Evolutionary conservation across 768 basidiomycete genomes (phyloP).

Genomic region (Bullera alba): DNA sequence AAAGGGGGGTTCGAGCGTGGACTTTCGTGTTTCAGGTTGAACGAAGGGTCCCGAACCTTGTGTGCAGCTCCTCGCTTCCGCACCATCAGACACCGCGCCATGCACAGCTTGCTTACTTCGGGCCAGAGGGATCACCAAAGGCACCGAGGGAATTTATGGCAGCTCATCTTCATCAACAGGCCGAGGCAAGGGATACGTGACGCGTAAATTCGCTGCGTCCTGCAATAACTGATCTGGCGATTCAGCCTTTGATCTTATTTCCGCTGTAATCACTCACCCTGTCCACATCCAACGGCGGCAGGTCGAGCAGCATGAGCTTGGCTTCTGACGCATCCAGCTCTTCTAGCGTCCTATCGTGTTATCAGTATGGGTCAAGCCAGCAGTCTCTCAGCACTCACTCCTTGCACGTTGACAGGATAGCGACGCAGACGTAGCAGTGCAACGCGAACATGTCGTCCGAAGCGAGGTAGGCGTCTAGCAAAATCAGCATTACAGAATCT

Average conservation of each 20-base stretch:
- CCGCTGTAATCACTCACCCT: conserved; percentile 16
- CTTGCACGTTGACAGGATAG: conserved; percentile 33
- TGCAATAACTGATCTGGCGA: conserved; percentile 23
- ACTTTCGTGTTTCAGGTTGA: no score
- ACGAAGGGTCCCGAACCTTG: no score
- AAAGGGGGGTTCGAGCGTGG: no score
- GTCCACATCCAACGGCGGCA: conserved; percentile 39
- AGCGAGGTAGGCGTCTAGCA: conserved; percentile 35
- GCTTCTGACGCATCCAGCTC: conserved; percentile 38
- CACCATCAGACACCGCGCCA: no score
- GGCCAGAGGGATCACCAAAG: no score
- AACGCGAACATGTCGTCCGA: conserved; percentile 39
- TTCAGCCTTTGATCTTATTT: not conserved
- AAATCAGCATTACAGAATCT: not conserved
- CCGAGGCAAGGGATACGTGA: conserved; percentile 30
- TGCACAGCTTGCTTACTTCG: no score
- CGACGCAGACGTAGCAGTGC: conserved; percentile 41
- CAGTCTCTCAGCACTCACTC: conserved; percentile 19
- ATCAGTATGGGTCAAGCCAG: not conserved
- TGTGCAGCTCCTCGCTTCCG: no score
- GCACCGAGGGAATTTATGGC: no score
- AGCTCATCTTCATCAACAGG: conserved; percentile 22
- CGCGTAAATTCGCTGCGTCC: conserved; percentile 34
- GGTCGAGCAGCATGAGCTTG: conserved; percentile 37
- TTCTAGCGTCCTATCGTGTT: conserved; percentile 28